Evolutionary conservation across 2,329 filamentous ascomycete species (phyloP), one percentile per base, ranked within the genome.

Genomic region (Pseudogymnoascus sp.): DNA sequence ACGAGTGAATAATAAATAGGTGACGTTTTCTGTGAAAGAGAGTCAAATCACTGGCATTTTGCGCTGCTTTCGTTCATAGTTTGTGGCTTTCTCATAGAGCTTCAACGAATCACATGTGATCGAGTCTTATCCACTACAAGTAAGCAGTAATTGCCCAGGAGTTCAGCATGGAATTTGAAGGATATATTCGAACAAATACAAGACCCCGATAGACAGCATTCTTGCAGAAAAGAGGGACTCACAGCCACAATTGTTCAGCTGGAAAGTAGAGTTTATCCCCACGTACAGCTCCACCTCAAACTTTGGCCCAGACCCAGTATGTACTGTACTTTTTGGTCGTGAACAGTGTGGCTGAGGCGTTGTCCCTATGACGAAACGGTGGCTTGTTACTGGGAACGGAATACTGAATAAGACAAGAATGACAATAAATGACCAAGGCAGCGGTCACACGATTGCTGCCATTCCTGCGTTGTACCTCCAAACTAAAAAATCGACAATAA

Each of bases 321-420:
- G 10, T 54, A 33, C 10, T 29, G 10, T 54, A 33, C 10, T 17
- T 29, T 17, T 3, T 5, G 29, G n/a, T 54, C 47, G 21, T 54
- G 5, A 15, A 54, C 29, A 17, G 13, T 54, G 47, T 54, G 47
- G 47, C 47, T 54, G 47, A 54, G 29, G 29, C n/a, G 29, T 21
- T 21, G 21, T 54, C 15, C 15, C 29, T 54, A 54, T 54, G 47
- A 54, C 47, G 47, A 54, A 54, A 54, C 47, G 35, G 47, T 54
- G 47, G 47, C 47, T 54, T 54, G 47, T 33, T 33, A 54, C 47
- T 54, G 47, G 29, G 47, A 54, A 54, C 47, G 47, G 47, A 54
- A 54, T 33, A 54, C 26, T 54, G 47, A 54, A 54, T 50, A 54
- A 54, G 47, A 54, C 47, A 54, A 54, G 47, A 33, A 54, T 31